Base-by-base conservation (phyloP, 306 rosid species). In the Begonia loranthoides region DNA sequence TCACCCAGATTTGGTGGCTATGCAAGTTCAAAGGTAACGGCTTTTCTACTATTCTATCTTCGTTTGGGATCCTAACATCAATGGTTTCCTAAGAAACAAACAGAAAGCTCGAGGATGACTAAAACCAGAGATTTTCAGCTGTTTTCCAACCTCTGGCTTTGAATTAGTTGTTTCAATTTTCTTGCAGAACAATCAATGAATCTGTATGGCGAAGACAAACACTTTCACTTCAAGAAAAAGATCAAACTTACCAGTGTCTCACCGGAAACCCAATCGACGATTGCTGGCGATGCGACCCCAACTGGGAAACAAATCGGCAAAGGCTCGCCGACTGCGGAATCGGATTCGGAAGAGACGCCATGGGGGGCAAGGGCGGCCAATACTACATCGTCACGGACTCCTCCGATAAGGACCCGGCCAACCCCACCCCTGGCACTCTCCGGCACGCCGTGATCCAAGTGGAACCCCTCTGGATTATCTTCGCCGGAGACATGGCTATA, bases 291-390 rank as follows among this genome's bases (percentile, higher is more conserved):
- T 92, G 96, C 78, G 78, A 67, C 69, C 17, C 78, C 0, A 58
- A 80, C 70, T 86, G 94, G 96, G 63, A 66, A 1, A 41, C 58
- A 0, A 73, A 86, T 64, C 93, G 96, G 2, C 93, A 92, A 56
- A 67, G 36, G 33, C 83, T 92, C 50, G 96, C 99, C 2, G 96
- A 92, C 8, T 92, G 96, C 66, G 88, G 88, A 59, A 66, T 92
- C 13, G 99, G 96, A 4, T 92, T 92, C 64, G 99, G 99, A 8
- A 59, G 49, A 22, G 80, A 70, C 61, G 84, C 99, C 46, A 28
- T 78, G 69, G 96, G 99, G 12, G 96, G 99, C 0, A 92, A 86
- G 16, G 86, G 86, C 28, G 99, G 99, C 0, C 99, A 71, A 88
- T 76, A 83, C 94, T 92, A 92, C 59, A 2, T 71, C 0, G 94